Percentiles rank a stretch among this genome's conserved stretches.
Conservation (phyloP, 441 rosid genomes). For the Adansonia madagascariensis region DNA sequence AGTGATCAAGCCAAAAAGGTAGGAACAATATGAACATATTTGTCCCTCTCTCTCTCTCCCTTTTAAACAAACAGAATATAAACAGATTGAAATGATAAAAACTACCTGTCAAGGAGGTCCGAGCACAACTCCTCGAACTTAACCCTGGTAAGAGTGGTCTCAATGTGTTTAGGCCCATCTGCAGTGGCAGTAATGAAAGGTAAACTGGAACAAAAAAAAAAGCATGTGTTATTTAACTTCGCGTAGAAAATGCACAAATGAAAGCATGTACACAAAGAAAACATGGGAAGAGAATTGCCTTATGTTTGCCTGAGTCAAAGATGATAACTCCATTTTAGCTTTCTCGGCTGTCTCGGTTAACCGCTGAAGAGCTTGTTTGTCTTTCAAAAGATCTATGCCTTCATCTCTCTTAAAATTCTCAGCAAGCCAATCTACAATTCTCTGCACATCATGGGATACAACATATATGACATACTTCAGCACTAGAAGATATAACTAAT, state of each 20-base stretch:
- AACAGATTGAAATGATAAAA: neutral
- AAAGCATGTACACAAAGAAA: neutral
- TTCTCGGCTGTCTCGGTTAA: conserved; percentile 95
- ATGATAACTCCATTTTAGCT: conserved; percentile 94
- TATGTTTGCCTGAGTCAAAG: conserved; percentile 81
- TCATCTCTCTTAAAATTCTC: conserved; percentile 73
- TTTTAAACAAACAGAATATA: neutral
- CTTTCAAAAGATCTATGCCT: conserved; percentile 90
- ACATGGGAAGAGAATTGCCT: conserved; percentile 37
- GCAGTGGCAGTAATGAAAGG: conserved; percentile 97
- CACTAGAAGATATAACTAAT: neutral
- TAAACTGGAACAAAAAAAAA: conserved; percentile 51
- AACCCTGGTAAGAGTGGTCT: conserved; percentile 84
- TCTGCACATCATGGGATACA: conserved; percentile 43
- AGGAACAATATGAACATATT: neutral
- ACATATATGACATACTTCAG: neutral
- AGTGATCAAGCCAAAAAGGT: neutral
- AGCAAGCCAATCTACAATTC: conserved; percentile 96
- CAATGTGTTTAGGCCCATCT: conserved; percentile 96
- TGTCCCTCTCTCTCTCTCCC: no score
- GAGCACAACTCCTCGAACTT: conserved; percentile 92
- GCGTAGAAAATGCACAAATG: neutral
- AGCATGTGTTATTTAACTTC: conserved; percentile 28
- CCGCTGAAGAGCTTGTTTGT: conserved; percentile 96
- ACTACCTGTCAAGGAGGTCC: conserved; percentile 83